Base-by-base conservation (phyloP, 306 rosid species). In the Medicago arabica region DNA sequence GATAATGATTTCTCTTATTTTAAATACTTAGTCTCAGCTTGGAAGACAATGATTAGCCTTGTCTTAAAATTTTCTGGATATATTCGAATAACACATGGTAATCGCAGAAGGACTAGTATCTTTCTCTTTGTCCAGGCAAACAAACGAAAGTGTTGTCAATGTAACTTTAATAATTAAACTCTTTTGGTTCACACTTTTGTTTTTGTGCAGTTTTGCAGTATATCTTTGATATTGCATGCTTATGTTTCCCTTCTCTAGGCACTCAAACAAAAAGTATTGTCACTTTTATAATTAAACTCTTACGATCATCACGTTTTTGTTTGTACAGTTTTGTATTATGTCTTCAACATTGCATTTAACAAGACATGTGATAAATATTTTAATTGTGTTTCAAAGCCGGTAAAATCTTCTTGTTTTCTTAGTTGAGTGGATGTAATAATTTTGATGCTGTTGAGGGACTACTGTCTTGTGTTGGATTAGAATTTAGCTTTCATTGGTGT, bases 1-100 rank as follows among this genome's bases (percentile, higher is more conserved):
- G 78, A 83, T 71, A 49, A 64, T 51, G 79, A 54, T n/a, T 59
- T 81, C 13, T 49, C 23, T 51, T 77, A 63, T 64, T 57, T 65
- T 19, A 53, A 8, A 7, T 34, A 55, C 53, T 36, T 67, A 51
- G 71, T 69, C 55, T 72, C 67, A n/a, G 62, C 40, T 77, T 44
- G 63, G 63, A 71, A 40, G 21, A 67, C 9, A 53, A 63, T 53
- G 46, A 25, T 36, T 54, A 28, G 19, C 11, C 15, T 71, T 57
- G 49, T 21, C 58, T 21, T 34, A 61, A 55, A 54, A 50, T 15
- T n/a, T 19, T 28, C 6, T 54, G 17, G 21, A 38, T 46, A 23
- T 64, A 55, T 81, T 28, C 15, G 36, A 55, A 28, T 16, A 54
- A 81, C 38, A 23, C 47, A 31, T 55, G 23, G 18, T 65, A 55